Evolutionary conservation across 306 rosid genomes (phyloP).

Genomic region (Geum urbanum): DNA sequence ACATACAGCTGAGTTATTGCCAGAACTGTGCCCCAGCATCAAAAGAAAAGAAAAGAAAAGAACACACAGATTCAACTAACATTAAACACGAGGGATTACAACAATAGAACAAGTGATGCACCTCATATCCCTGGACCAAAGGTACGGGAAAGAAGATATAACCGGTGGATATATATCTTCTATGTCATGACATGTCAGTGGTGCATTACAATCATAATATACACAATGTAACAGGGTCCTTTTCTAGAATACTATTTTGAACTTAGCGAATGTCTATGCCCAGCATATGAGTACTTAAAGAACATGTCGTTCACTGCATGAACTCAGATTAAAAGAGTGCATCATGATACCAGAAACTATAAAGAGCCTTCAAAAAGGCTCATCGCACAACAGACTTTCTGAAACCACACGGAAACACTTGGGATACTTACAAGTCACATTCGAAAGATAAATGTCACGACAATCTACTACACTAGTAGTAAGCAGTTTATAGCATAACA

Average conservation of each 20-base stretch:
- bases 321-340: neutral
- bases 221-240: neutral
- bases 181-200: too few species aligned
- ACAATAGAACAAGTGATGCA: neutral
- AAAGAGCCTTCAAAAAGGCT: neutral
- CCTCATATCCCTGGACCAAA: neutral
- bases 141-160: neutral
- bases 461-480: too few species aligned
- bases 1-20: neutral
- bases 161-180: too few species aligned
- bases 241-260: neutral
- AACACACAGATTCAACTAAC: neutral
- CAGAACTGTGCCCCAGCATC: neutral
- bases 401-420: neutral
- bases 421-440: too few species aligned
- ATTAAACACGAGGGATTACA: neutral
- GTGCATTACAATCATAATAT: neutral
- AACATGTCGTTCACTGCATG: slow-evolving; percentile 7
- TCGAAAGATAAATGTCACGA: too few species aligned
- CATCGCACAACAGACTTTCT: neutral
- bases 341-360: neutral
- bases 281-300: neutral
- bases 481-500: slow-evolving; percentile 2
- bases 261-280: neutral
- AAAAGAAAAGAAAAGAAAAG: neutral